Evolutionary conservation across 768 basidiomycete species (phyloP).

Genomic region (Mrakia hoshinonis): DNA sequence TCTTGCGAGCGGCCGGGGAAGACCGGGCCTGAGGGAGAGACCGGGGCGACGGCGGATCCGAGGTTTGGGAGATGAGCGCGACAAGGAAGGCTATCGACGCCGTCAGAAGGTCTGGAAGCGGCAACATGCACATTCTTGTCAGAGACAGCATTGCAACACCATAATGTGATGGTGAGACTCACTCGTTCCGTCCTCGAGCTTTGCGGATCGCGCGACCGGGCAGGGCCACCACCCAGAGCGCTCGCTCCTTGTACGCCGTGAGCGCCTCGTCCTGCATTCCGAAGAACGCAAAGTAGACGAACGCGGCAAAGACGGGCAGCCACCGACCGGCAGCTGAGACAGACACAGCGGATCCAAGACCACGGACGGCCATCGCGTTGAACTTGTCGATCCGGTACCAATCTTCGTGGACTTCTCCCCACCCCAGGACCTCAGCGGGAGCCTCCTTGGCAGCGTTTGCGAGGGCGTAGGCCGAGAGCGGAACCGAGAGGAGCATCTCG

Average conservation of each 20-base stretch:
- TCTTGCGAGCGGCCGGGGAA: background rate
- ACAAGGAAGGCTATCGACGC: background rate
- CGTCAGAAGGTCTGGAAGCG: too few species aligned
- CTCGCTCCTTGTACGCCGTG: background rate
- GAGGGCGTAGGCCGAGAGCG: background rate
- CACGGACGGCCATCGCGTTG: background rate
- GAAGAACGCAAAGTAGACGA: conserved; percentile 28
- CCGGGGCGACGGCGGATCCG: conserved; percentile 5
- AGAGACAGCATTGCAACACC: background rate
- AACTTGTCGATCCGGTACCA: background rate
- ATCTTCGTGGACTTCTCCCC: conserved; percentile 22
- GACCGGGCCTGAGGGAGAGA: background rate
- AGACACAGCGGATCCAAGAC: background rate
- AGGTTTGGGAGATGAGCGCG: conserved; percentile 1
- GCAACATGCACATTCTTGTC: too few species aligned
- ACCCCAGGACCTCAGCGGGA: background rate
- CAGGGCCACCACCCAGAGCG: background rate
- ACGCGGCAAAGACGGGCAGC: conserved; percentile 18
- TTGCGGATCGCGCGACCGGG: too few species aligned
- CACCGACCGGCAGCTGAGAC: background rate
- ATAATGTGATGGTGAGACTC: too few species aligned
- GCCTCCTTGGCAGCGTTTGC: background rate
- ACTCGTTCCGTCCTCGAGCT: background rate
- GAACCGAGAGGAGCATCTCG: conserved; percentile 24
- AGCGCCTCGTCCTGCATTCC: conserved; percentile 25